Evolutionary conservation across 371 early-diverging fungal species (phyloP).

Genomic region (Apophysomyces elegans): DNA sequence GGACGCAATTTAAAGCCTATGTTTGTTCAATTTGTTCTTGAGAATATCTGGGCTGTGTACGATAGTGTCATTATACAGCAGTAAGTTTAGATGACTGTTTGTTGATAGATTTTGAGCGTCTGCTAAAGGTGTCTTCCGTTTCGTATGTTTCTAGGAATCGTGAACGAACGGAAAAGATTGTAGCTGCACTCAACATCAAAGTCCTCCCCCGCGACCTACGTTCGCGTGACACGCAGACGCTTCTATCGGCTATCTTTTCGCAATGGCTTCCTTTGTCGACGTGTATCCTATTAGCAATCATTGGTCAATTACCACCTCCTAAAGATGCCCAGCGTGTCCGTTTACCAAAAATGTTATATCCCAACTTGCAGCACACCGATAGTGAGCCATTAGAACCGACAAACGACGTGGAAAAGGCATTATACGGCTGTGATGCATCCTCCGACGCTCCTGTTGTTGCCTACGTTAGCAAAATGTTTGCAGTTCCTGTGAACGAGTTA

Average conservation of each 20-base stretch:
- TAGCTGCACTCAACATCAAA: conserved; percentile 84
- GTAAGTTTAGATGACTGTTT: conserved; percentile 41
- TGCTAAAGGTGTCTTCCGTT: too few species aligned
- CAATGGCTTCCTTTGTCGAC: conserved; percentile 87
- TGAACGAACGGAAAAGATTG: conserved; percentile 92
- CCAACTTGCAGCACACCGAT: conserved; percentile 45
- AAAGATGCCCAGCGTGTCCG: conserved; percentile 79
- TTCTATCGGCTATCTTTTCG: conserved; percentile 80
- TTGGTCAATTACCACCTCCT: conserved; percentile 92
- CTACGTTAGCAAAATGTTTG: conserved; percentile 94
- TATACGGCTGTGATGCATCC: conserved; percentile 61
- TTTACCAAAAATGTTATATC: conserved; percentile 80
- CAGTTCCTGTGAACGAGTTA: conserved; percentile 73
- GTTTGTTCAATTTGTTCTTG: conserved; percentile 95
- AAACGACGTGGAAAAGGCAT: conserved; percentile 62
- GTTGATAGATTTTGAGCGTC: neutral
- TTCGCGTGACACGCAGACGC: conserved; percentile 79
- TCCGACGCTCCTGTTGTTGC: conserved; percentile 72
- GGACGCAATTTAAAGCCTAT: conserved; percentile 87
- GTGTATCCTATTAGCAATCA: conserved; percentile 75
- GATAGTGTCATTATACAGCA: conserved; percentile 77
- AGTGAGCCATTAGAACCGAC: conserved; percentile 49
- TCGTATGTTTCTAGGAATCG: conserved; percentile 57
- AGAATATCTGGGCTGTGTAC: conserved; percentile 96
- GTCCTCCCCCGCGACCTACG: conserved; percentile 86